Evolutionary conservation across 1,284 basidiomycete species (phyloP).

Genomic region (Gyrodon tennesseensis): DNA sequence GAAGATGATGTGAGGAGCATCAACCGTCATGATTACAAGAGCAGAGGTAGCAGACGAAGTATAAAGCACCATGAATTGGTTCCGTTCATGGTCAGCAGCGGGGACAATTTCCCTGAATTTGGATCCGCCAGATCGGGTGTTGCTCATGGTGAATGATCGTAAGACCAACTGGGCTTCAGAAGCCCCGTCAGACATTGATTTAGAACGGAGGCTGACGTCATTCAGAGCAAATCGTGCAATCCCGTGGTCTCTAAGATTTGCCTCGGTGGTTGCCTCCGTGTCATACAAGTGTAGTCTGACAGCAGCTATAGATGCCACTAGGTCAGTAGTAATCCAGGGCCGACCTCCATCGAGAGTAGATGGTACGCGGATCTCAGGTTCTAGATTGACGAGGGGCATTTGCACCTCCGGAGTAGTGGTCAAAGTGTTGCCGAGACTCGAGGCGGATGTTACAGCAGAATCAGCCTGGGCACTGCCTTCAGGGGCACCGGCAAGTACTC

Average conservation of each 20-base stretch:
- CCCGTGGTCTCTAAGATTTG: conserved; percentile 72
- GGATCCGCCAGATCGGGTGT: conserved; percentile 79
- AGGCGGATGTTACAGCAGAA: conserved; percentile 27
- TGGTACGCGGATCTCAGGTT: conserved; percentile 56
- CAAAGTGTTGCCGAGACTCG: conserved; percentile 17
- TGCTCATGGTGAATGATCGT: conserved; percentile 89
- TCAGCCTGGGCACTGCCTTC: conserved; percentile 43
- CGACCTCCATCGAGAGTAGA: conserved; percentile 39
- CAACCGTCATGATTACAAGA: conserved; percentile 83
- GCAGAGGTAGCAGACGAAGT: conserved; percentile 72
- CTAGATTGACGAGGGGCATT: conserved; percentile 48
- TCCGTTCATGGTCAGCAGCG: conserved; percentile 82
- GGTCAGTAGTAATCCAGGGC: conserved; percentile 68
- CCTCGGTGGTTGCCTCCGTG: conserved; percentile 58
- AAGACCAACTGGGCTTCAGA: conserved; percentile 86
- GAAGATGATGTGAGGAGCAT: conserved; percentile 93
- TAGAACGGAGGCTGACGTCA: conserved; percentile 77
- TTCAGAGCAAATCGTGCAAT: conserved; percentile 87
- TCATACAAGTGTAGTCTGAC: conserved; percentile 95
- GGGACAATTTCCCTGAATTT: conserved; percentile 97
- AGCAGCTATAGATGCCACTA: conserved; percentile 72
- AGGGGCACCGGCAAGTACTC: conserved; percentile 57
- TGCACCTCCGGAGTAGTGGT: conserved; percentile 17
- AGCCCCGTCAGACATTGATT: conserved; percentile 81
- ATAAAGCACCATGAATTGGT: conserved; percentile 95